Evolutionary conservation across 495 filamentous ascomycete genomes (phyloP).

Genomic region (Collariella sp.): DNA sequence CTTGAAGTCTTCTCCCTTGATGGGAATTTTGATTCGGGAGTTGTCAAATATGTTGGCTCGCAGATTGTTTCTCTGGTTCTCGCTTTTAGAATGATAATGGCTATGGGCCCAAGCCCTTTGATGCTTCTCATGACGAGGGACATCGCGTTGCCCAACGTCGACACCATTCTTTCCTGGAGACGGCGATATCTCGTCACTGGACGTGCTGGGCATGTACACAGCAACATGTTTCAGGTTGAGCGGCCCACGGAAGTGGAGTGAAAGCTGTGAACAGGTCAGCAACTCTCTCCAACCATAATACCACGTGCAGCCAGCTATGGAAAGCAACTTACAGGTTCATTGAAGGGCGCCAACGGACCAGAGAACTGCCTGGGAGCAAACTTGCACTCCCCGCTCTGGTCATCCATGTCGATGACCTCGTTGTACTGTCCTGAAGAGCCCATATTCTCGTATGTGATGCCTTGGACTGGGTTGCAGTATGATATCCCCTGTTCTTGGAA

Average conservation of each 20-base stretch:
- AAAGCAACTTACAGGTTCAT: conserved; percentile 51
- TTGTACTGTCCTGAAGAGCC: conserved; percentile 50
- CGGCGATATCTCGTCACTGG: conserved; percentile 18
- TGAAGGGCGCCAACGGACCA: conserved; percentile 53
- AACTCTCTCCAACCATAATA: background rate
- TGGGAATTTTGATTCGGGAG: too few relatives aligned
- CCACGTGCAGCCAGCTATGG: background rate
- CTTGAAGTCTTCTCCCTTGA: background rate
- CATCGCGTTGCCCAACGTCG: conserved; percentile 10
- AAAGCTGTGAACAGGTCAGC: conserved; percentile 40
- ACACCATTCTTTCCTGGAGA: background rate
- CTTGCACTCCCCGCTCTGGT: conserved; percentile 44
- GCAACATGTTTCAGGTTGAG: conserved; percentile 53
- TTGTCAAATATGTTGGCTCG: too few relatives aligned
- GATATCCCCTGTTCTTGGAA: conserved; percentile 31
- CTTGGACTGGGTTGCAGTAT: conserved; percentile 51
- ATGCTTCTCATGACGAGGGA: background rate
- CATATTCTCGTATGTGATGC: conserved; percentile 52
- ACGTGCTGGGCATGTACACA: conserved; percentile 44
- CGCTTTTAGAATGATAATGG: background rate
- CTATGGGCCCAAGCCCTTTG: background rate
- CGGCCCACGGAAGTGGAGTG: conserved; percentile 62
- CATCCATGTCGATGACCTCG: conserved; percentile 50
- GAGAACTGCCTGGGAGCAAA: conserved; percentile 40
- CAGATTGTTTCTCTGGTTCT: background rate